Evolutionary conservation across 371 early-diverging fungal genomes (phyloP), one percentile per base, ranked within the genome.

Genomic region (Entomophthora muscae): DNA sequence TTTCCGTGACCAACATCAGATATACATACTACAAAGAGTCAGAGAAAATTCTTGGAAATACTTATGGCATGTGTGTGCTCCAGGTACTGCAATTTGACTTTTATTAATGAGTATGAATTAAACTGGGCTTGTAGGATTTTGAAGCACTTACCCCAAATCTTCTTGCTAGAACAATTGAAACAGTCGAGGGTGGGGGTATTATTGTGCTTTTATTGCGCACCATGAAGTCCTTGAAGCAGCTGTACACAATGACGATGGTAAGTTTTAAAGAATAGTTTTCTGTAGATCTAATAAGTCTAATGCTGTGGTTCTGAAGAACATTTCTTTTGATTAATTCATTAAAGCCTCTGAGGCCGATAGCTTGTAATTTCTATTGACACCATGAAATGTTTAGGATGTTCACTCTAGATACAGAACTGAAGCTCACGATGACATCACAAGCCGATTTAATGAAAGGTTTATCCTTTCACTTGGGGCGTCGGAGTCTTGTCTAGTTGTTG

Each of bases 21-120:
- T 98, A 96, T 76, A 84, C 93, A 12, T 96, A 94, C 83, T 98
- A 99, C 79, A 97, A 95, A 73, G 99, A 99, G 73, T 89, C 93
- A 13, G 91, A 98, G 66, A 98, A 91, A 71, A 91, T 99, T 64
- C 83, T 99, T 63, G 99, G 99, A 73, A 90, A 93, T 70, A 99
- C 99, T 24, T 98, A 85, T 68, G 99, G 98, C 52, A 94, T 99
- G 93, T 93, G 95, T 66, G 86, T 99, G 53, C 76, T 99, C 33
- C 97, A 98, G 72, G 78, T 78, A 68, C 5, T 17, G 5, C 5
- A 42, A 23, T 27, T 64, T 1, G 27, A 56, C 29, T 57, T 30
- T 13, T 23, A 67, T 74, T 10, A 27, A 24, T 64, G 32, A 59
- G 52, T 2, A 28, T 55, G 21, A 62, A 53, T 17, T 23, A n/a